Evolutionary conservation across 2,329 filamentous ascomycete species (phyloP), one percentile per base, ranked within the genome.

Genomic region (Alternaria panax): DNA sequence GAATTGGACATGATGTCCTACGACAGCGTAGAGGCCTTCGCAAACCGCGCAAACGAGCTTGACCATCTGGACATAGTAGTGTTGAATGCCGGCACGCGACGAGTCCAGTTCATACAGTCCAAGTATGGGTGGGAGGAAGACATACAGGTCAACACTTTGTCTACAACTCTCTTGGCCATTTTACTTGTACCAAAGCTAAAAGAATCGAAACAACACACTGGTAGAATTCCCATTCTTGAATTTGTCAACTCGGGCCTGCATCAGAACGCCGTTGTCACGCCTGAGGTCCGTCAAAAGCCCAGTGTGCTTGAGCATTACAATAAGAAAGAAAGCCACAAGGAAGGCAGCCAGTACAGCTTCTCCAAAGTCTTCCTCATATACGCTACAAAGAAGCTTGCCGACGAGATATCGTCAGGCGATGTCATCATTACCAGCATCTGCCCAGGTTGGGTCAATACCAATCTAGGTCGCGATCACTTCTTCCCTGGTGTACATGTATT

Each of bases 91-190:
- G 80, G 78, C 5, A 54, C 75, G 12, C 63, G 68, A 22, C 65
- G 67, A 36, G 54, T 56, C 12, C 52, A 60, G 3, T 79, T 71
- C 48, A 52, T 61, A 7, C 51, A 66, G 25, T 71, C 72, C 1
- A 43, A 32, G 16, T 67, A 78, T 62, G 78, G 78, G 18, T 80
- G 75, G 74, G 79, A 81, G 64, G 69, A 74, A 51, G 83, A 80
- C 2, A 63, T 89, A 11, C 86, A 88, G 69, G 83, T 87, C 63
- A 88, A 88, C 67, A 79, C 82, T 1, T 74, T 89, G 2, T 86
- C 85, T 2, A 88, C 85, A 1, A 79, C 81, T 7, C 76, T 88
- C 1, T 74, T 89, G 7, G 84, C 79, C 0, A 62, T 87, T 3
- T 70, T 87, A 2, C 76, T 89, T 11, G 73, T 80, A 24, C 78